These are phyloP conservation scores for Malus hybrid DNA, from an alignment of 331 rosid genomes.

Conservation along the genomic window DNA sequence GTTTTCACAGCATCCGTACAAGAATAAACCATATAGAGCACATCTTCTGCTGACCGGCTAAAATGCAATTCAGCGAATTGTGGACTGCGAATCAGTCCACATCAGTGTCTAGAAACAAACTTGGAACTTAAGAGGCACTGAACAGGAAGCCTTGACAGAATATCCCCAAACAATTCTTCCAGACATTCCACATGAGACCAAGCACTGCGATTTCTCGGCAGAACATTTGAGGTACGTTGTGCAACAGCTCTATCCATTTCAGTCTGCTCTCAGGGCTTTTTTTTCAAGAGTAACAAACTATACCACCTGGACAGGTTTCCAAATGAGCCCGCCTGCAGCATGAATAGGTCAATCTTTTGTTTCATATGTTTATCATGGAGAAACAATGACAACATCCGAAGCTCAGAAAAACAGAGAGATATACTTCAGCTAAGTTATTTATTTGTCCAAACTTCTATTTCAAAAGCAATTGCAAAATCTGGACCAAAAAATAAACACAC, in stretches of 20 bases:
- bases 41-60: conserved; percentile 5
- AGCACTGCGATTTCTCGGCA: neutral
- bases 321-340: conserved; percentile 5
- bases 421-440: neutral
- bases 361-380: neutral
- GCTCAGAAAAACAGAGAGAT: neutral
- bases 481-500: neutral
- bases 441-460: neutral
- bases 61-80: conserved; percentile 11
- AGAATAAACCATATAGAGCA: conserved; percentile 13
- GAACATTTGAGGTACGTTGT: neutral
- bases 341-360: neutral
- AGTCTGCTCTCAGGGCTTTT: neutral
- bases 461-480: neutral
- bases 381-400: neutral
- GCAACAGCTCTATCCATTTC: neutral
- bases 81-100: conserved; percentile 2
- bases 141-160: conserved; percentile 21
- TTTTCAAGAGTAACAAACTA: neutral
- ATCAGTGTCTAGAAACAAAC: conserved; percentile 15
- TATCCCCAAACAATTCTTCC: conserved; percentile 1
- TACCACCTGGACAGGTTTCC: neutral
- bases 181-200: conserved; percentile 14
- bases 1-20: neutral
- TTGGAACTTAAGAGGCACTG: neutral